A percentile compares a stretch with the other conserved stretches of the same genome.
Evolutionary conservation across 2,329 filamentous ascomycete species (phyloP).

Genomic region (Cryphonectria parasitica): DNA sequence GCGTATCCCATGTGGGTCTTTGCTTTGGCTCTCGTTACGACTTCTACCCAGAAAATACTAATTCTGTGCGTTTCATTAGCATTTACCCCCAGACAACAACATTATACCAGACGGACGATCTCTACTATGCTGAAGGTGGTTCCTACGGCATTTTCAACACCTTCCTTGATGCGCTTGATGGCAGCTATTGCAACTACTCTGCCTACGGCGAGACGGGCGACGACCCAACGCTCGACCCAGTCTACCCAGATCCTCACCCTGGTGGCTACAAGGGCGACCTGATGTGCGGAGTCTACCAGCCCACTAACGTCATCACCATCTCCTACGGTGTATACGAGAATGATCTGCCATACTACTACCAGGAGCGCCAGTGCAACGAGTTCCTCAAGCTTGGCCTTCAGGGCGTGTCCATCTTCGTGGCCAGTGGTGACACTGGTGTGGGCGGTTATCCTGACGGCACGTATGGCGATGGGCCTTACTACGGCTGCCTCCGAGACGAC

Average conservation of each 20-base stretch:
- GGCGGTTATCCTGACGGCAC: conserved; percentile 33
- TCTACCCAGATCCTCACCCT: conserved; percentile 49
- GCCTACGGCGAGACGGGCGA: conserved; percentile 54
- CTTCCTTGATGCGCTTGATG: conserved; percentile 54
- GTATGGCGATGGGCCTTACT: conserved; percentile 40
- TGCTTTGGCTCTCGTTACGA: too few relatives aligned
- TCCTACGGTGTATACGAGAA: conserved; percentile 60
- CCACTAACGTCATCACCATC: conserved; percentile 61
- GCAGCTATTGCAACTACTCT: conserved; percentile 53
- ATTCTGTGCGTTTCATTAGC: not conserved
- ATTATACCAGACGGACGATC: conserved; percentile 49
- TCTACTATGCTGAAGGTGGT: conserved; percentile 39
- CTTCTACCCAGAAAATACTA: not conserved
- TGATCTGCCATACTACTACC: conserved; percentile 57
- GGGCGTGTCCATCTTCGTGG: conserved; percentile 52
- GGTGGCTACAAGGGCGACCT: conserved; percentile 53
- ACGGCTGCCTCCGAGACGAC: conserved; percentile 38
- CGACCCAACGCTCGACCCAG: conserved; percentile 46
- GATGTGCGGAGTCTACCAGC: conserved; percentile 44
- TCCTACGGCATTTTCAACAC: conserved; percentile 34
- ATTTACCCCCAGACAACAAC: conserved; percentile 45
- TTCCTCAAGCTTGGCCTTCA: conserved; percentile 57
- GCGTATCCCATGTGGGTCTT: conserved; percentile 21
- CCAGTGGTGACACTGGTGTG: conserved; percentile 53
- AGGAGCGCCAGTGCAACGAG: conserved; percentile 54